Evolutionary conservation across 306 rosid genomes (phyloP), one percentile per base, ranked within the genome.

Genomic region (Fagus crenata): DNA sequence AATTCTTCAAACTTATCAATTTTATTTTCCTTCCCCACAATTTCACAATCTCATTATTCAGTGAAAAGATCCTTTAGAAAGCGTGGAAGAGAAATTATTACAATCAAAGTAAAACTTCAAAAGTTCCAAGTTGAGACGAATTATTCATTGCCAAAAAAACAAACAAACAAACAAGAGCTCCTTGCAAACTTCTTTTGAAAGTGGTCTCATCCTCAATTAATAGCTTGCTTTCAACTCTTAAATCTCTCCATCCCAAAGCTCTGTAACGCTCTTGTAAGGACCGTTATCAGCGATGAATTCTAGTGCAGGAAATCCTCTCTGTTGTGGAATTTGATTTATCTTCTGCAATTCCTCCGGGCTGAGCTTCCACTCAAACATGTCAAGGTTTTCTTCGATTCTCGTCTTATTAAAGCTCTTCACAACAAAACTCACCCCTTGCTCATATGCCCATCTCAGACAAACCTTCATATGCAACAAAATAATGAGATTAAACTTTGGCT

Each of bases 381-480:
- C 76, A 1, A 77, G 7, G 7, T 73, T 82, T 41, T 82, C 51
- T 31, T 77, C 49, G 2, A 82, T 77, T 36, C 82, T 77, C 14
- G 59, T 70, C 67, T 82, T 73, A 33, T 73, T 53, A 40, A 60
- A 58, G 79, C 85, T 82, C 70, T 81, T 81, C 51, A 33, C 69
- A 7, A 76, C 61, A 54, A 71, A 35, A 32, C 69, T 76, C 49
- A 81, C 81, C 4, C 81, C 74, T 81, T 81, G 84, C 68, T 81
- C 81, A 36, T 81, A 81, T 6, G 46, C 43, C 81, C 78, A 81
- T 33, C 82, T 73, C 53, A 82, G 36, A 56, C 72, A 82, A 67
- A 82, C n/a, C 85, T 73, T 35, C 28, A 36, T 9, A 15, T 36
- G 15, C 33, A 4, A 60, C 2, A 55, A 18, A 6, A 18, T 55